These are phyloP conservation scores for Dioszegia hungarica DNA, from an alignment of 768 basidiomycete genomes.

Conservation along the genomic window DNA sequence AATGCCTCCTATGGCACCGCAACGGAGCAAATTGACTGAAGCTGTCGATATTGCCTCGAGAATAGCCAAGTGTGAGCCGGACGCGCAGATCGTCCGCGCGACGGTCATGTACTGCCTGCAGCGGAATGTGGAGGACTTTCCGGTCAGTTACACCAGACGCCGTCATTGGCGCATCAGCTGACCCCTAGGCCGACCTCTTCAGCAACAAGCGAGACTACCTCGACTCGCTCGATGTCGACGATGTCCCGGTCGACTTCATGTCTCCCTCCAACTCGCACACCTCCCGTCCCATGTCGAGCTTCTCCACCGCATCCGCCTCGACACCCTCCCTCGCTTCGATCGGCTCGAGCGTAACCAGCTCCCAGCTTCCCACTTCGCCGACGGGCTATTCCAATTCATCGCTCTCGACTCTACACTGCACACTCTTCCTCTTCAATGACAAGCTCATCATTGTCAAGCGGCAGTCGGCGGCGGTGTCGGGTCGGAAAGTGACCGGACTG, in stretches of 20 bases:
- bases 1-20: constrained; percentile 72
- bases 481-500: constrained; percentile 53
- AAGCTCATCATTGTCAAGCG: constrained; percentile 87
- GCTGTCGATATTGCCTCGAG: constrained; percentile 82
- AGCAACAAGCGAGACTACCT: constrained; percentile 81
- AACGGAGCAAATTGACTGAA: constrained; percentile 71
- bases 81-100: constrained; percentile 84
- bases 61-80: constrained; percentile 86
- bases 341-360: constrained; percentile 17
- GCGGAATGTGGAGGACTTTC: constrained; percentile 82
- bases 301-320: constrained; percentile 54
- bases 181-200: constrained; percentile 64
- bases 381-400: not conserved
- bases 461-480: constrained; percentile 48
- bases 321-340: constrained; percentile 23
- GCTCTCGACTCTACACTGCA: constrained; percentile 63
- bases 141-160: constrained; percentile 51
- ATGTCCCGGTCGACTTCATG: constrained; percentile 49
- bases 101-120: constrained; percentile 80
- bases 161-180: not conserved
- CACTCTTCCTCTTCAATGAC: constrained; percentile 89
- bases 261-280: constrained; percentile 5
- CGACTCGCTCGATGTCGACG: constrained; percentile 90
- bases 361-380: constrained; percentile 3
- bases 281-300: constrained; percentile 41